phyloP scores from a whole-genome alignment of 805 yeast genomes.

The Suhomyces sp. region DNA sequence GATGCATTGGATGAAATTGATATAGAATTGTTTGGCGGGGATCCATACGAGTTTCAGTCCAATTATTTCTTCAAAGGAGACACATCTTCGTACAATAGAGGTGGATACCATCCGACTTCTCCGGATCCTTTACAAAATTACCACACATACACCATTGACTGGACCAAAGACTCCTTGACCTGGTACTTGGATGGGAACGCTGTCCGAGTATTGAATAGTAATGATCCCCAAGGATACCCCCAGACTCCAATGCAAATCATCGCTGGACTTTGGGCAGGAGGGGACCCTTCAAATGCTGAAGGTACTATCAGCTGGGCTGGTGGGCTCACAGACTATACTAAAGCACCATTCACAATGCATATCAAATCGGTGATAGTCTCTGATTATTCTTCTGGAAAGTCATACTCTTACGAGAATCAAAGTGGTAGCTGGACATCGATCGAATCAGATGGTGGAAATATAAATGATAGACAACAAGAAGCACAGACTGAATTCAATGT shows the following conservation, averaged over 20 bases:
- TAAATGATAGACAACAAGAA: conserved; percentile 17
- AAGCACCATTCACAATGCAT: conserved; percentile 69
- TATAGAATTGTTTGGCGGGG: conserved; percentile 84
- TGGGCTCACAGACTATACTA: conserved; percentile 62
- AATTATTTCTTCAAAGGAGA: conserved; percentile 82
- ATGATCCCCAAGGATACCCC: conserved; percentile 70
- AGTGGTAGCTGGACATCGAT: conserved; percentile 41
- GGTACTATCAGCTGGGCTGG: conserved; percentile 87
- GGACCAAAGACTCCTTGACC: conserved; percentile 64
- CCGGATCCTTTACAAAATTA: conserved; percentile 54
- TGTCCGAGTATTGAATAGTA: conserved; percentile 60
- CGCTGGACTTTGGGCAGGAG: conserved; percentile 82
- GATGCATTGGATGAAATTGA: conserved; percentile 92
- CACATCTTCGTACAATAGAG: conserved; percentile 76
- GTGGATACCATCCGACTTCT: conserved; percentile 61
- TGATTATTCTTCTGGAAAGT: conserved; percentile 65
- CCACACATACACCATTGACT: conserved; percentile 82
- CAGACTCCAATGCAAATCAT: conserved; percentile 82
- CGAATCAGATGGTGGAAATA: conserved; percentile 35
- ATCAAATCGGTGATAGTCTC: conserved; percentile 60
- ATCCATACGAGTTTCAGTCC: conserved; percentile 69
- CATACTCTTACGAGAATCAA: conserved; percentile 36
- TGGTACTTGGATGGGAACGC: conserved; percentile 74
- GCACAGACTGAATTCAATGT: conserved; percentile 8
- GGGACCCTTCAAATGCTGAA: conserved; percentile 59